phyloP scores from a whole-genome alignment of 352 stramenopile genomes.

The Phytophthora sansomeana region DNA sequence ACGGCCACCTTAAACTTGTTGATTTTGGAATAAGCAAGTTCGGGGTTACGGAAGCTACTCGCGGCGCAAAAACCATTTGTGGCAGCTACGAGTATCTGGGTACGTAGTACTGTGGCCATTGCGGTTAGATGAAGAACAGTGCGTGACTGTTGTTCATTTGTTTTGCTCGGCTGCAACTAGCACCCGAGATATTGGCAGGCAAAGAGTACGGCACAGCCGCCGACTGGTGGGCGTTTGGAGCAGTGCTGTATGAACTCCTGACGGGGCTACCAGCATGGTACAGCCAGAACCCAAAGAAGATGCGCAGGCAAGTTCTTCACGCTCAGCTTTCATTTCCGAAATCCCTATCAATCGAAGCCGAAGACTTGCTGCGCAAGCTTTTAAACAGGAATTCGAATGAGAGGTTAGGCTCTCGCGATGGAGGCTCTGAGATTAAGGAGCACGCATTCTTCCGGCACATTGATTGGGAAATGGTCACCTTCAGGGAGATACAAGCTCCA shows the following conservation, averaged over 20 bases:
- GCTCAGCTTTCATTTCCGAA: conserved; percentile 63
- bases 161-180: conserved; percentile 34
- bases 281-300: conserved; percentile 59
- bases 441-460: conserved; percentile 73
- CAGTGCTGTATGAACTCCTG: conserved; percentile 81
- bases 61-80: conserved; percentile 69
- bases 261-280: conserved; percentile 85
- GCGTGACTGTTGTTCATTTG: conserved; percentile 1
- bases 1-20: conserved; percentile 80
- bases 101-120: conserved; percentile 30
- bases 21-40: conserved; percentile 90
- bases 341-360: conserved; percentile 57
- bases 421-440: conserved; percentile 61
- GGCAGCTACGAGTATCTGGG: conserved; percentile 87
- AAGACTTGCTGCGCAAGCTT: conserved; percentile 58
- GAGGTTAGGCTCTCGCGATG: conserved; percentile 59
- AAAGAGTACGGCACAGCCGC: conserved; percentile 77
- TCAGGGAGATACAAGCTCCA: conserved; percentile 64
- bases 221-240: conserved; percentile 85
- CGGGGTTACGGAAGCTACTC: conserved; percentile 71
- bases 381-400: conserved; percentile 53
- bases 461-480: conserved; percentile 76
- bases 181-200: conserved; percentile 73
- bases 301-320: conserved; percentile 59
- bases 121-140: background rate